phyloP scores from a whole-genome alignment of 2,329 filamentous ascomycete species.

The Diaporthe capsici region DNA sequence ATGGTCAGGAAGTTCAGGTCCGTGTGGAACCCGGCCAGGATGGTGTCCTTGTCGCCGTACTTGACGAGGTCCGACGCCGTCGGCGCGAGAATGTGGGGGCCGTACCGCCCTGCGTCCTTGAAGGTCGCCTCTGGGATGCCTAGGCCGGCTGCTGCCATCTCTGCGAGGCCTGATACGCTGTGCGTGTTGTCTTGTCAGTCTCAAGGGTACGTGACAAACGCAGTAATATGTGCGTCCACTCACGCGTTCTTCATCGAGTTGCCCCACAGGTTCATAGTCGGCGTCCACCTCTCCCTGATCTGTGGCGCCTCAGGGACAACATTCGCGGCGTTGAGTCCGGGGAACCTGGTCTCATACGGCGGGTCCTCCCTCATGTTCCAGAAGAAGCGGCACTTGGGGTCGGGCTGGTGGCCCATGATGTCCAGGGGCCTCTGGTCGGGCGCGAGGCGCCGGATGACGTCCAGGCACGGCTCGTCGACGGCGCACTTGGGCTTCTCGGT shows the following conservation, averaged over 20 bases:
- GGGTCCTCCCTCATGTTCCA: slow-evolving; percentile 71
- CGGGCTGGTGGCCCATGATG: slow-evolving; percentile 68
- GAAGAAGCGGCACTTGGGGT: slow-evolving; percentile 75
- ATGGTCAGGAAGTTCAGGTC: slow-evolving; percentile 77
- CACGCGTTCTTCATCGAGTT: slow-evolving; percentile 72
- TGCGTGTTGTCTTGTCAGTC: not conserved
- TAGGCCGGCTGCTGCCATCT: slow-evolving; percentile 71
- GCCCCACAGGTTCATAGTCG: slow-evolving; percentile 71
- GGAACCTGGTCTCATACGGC: slow-evolving; percentile 69
- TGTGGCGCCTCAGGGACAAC: slow-evolving; percentile 65
- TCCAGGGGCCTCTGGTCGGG: slow-evolving; percentile 71
- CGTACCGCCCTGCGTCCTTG: slow-evolving; percentile 68
- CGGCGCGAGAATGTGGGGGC: slow-evolving; percentile 73
- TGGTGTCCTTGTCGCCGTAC: slow-evolving; percentile 68
- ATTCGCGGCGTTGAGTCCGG: slow-evolving; percentile 68
- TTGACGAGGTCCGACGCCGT: slow-evolving; percentile 70
- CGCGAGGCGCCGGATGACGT: slow-evolving; percentile 67
- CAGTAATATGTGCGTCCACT: slow-evolving; percentile 45
- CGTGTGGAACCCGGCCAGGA: slow-evolving; percentile 74
- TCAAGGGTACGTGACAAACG: not conserved
- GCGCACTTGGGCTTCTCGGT: slow-evolving; percentile 76
- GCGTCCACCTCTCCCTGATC: slow-evolving; percentile 66
- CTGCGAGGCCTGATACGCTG: slow-evolving; percentile 68
- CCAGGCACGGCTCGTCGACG: slow-evolving; percentile 72
- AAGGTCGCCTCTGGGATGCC: slow-evolving; percentile 67